A percentile compares a stretch with the other conserved stretches of the same genome.
phyloP scores from a whole-genome alignment of 2,329 filamentous ascomycete species.

The Paecilomyces fulvus region DNA sequence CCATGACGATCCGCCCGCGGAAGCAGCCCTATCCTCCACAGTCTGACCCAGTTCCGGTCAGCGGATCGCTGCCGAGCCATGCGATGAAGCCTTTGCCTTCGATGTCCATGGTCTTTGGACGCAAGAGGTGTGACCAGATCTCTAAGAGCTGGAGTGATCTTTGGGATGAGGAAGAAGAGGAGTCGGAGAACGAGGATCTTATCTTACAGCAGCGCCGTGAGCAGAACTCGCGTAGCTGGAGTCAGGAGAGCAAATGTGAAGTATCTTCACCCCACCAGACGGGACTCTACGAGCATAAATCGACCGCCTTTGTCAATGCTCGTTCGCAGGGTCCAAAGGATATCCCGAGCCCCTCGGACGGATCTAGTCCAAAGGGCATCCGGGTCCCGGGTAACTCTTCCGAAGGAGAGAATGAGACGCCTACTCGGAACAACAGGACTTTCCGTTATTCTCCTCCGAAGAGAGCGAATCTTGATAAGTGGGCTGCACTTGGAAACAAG shows the following conservation, averaged over 20 bases:
- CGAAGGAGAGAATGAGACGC: constrained; percentile 58
- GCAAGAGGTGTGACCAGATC: constrained; percentile 60
- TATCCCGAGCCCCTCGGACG: neutral
- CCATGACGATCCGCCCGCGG: constrained; percentile 46
- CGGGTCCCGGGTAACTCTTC: constrained; percentile 60
- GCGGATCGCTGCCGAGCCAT: constrained; percentile 63
- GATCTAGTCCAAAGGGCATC: constrained; percentile 32
- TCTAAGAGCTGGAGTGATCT: constrained; percentile 99
- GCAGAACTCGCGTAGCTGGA: constrained; percentile 69
- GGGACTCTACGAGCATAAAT: constrained; percentile 47
- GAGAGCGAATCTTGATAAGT: constrained; percentile 60
- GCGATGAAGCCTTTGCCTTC: constrained; percentile 54
- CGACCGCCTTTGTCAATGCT: constrained; percentile 44
- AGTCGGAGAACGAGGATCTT: constrained; percentile 56
- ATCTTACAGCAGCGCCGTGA: constrained; percentile 50
- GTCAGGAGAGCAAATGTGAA: constrained; percentile 58
- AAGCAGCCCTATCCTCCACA: constrained; percentile 40
- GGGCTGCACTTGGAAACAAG: constrained; percentile 78
- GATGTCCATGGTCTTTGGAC: constrained; percentile 72
- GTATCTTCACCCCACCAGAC: constrained; percentile 41
- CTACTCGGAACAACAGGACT: constrained; percentile 26
- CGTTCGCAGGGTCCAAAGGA: constrained; percentile 28
- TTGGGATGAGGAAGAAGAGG: constrained; percentile 95
- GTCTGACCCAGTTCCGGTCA: constrained; percentile 62
- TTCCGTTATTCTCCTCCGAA: constrained; percentile 55